Percentiles rank a stretch among this genome's conserved stretches.
Evolutionary conservation across 2,329 filamentous ascomycete species (phyloP).

Genomic region (Penicillium paneum): DNA sequence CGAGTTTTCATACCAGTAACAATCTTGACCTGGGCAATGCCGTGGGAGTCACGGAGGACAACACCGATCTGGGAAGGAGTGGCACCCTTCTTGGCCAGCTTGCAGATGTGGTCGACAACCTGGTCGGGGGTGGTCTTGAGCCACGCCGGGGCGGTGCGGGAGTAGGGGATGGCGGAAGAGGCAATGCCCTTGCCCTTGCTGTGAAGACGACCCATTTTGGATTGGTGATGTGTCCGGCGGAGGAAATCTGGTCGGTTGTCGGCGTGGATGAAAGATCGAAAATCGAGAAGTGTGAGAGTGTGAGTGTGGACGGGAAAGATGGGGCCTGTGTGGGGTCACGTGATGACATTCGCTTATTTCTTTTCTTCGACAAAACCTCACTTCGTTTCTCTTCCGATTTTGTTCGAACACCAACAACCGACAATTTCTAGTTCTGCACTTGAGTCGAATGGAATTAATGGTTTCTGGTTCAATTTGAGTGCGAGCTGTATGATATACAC

Average conservation of each 20-base stretch:
- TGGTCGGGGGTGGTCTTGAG: constrained; percentile 98
- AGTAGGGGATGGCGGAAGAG: constrained; percentile 93
- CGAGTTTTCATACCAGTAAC: constrained; percentile 72
- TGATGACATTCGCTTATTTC: constrained; percentile 24
- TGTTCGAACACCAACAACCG: constrained; percentile 4
- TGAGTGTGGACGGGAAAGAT: constrained; percentile 11
- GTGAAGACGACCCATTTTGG: constrained; percentile 76
- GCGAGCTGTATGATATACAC: background rate
- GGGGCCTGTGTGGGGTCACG: constrained; percentile 34
- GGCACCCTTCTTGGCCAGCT: constrained; percentile 97
- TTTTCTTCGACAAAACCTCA: constrained; percentile 12
- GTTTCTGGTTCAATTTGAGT: constrained; percentile 4
- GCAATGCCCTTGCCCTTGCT: constrained; percentile 99
- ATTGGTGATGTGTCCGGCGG: constrained; percentile 30
- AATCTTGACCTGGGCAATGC: constrained; percentile 95
- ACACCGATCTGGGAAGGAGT: constrained; percentile 99
- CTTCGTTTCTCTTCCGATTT: constrained; percentile 5
- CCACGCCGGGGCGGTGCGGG: constrained; percentile 87
- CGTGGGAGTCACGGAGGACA: constrained; percentile 95
- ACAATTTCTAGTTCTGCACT: constrained; percentile 1
- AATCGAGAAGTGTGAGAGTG: constrained; percentile 13
- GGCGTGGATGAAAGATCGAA: constrained; percentile 28
- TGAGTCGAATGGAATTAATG: constrained; percentile 13
- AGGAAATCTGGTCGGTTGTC: constrained; percentile 31
- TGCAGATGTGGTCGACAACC: constrained; percentile 98